A percentile compares a stretch with the other conserved stretches of the same genome.
These are phyloP conservation scores for Phlebiopsis flavidoalba DNA, from an alignment of 768 basidiomycete genomes.

Conservation along the genomic window DNA sequence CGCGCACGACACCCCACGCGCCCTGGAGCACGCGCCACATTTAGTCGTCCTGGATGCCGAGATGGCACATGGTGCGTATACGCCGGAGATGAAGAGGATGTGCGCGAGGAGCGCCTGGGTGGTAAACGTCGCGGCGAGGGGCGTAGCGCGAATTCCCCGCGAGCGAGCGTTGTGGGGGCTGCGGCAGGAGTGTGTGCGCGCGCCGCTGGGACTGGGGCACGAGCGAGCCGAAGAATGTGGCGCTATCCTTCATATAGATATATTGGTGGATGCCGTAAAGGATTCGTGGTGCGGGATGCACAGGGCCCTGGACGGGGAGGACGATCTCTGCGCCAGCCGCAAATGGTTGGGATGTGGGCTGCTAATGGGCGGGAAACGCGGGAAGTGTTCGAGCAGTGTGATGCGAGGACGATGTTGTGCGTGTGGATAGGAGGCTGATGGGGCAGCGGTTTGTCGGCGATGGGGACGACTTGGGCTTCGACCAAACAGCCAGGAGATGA, in stretches of 20 bases:
- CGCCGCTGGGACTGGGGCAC: slow-evolving; percentile 45
- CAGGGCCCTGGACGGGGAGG: slow-evolving; percentile 65
- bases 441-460: slow-evolving; percentile 21
- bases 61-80: slow-evolving; percentile 70
- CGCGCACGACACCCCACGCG: slow-evolving; percentile 64
- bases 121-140: slow-evolving; percentile 22
- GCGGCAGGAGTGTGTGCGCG: slow-evolving; percentile 3
- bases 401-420: slow-evolving; percentile 58
- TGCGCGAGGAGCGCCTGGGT: slow-evolving; percentile 43
- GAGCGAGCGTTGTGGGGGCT: neutral
- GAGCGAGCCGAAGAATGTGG: slow-evolving; percentile 53
- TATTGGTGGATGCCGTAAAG: slow-evolving; percentile 58
- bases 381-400: slow-evolving; percentile 56
- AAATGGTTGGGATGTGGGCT: slow-evolving; percentile 4
- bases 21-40: slow-evolving; percentile 66
- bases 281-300: slow-evolving; percentile 66
- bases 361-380: slow-evolving; percentile 37
- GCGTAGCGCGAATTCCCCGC: slow-evolving; percentile 7
- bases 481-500: slow-evolving; percentile 42
- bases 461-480: slow-evolving; percentile 26
- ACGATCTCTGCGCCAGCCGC: slow-evolving; percentile 18
- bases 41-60: slow-evolving; percentile 62
- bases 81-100: slow-evolving; percentile 47
- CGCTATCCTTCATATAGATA: slow-evolving; percentile 64
- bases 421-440: slow-evolving; percentile 52